These are phyloP conservation scores for Fagopyrum esculentum DNA, from an alignment of 148 eudicot species.

Conservation along the genomic window DNA sequence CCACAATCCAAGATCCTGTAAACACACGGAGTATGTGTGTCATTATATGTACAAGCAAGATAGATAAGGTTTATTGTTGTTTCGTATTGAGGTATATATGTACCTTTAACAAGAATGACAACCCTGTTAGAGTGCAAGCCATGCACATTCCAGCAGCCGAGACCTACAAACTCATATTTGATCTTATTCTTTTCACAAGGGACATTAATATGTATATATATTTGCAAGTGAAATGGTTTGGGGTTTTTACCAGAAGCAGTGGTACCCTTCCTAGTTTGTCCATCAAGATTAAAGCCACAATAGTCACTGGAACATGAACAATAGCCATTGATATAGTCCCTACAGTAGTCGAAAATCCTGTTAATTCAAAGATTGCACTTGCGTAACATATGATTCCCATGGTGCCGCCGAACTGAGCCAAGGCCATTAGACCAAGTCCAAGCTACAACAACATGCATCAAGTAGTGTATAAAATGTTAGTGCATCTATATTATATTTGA, in stretches of 20 bases:
- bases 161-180: background rate
- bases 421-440: constrained; percentile 45
- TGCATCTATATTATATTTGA: no score
- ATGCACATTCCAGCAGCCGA: constrained; percentile 11
- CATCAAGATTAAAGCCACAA: constrained; percentile 29
- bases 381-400: constrained; percentile 42
- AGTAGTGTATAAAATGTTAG: no score
- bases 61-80: no score
- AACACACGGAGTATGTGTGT: background rate
- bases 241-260: constrained; percentile 32
- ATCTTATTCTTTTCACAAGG: no score
- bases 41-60: background rate
- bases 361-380: constrained; percentile 36
- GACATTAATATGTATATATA: background rate
- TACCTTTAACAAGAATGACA: constrained; percentile 19
- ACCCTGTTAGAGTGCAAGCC: constrained; percentile 10
- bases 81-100: no score
- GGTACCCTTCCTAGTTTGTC: constrained; percentile 44
- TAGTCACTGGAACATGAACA: constrained; percentile 37
- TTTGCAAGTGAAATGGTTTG: background rate
- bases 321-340: constrained; percentile 51
- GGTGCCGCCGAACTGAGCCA: constrained; percentile 42
- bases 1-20: constrained; percentile 23
- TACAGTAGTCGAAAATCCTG: constrained; percentile 49
- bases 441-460: constrained; percentile 22